phyloP scores from a whole-genome alignment of 1,284 basidiomycete species.

The Rhodotorula sp. region DNA sequence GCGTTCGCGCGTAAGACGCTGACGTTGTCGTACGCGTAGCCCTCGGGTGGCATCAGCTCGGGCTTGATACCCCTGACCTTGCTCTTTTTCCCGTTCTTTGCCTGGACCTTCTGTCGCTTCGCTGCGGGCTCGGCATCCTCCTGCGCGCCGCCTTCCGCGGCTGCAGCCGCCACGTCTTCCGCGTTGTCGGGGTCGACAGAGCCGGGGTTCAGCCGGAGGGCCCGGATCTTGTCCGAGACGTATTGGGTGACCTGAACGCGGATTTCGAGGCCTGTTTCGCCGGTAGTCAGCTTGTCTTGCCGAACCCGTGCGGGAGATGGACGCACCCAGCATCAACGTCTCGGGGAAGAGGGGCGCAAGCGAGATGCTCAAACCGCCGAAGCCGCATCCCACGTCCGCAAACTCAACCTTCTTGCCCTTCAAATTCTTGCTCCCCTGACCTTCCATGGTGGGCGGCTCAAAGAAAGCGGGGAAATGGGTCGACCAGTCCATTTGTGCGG shows the following conservation, averaged over 20 bases:
- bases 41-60: slow-evolving; percentile 49
- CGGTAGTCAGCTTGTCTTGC: background rate
- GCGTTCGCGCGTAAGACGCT: slow-evolving; percentile 79
- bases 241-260: slow-evolving; percentile 95
- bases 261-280: slow-evolving; percentile 83
- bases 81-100: slow-evolving; percentile 3
- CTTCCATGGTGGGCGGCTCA: slow-evolving; percentile 39
- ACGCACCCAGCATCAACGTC: slow-evolving; percentile 86
- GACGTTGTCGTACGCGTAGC: slow-evolving; percentile 75
- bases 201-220: slow-evolving; percentile 64
- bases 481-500: slow-evolving; percentile 77
- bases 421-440: slow-evolving; percentile 16
- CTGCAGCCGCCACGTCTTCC: slow-evolving; percentile 33
- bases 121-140: slow-evolving; percentile 7
- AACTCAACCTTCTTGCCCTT: slow-evolving; percentile 70
- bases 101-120: slow-evolving; percentile 22
- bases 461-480: slow-evolving; percentile 76
- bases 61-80: slow-evolving; percentile 32
- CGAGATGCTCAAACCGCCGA: slow-evolving; percentile 87
- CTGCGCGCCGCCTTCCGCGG: slow-evolving; percentile 4
- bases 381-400: slow-evolving; percentile 96
- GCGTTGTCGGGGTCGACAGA: slow-evolving; percentile 41
- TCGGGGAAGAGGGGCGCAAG: slow-evolving; percentile 90
- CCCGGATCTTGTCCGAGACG: slow-evolving; percentile 88
- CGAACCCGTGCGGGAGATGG: background rate